These are phyloP conservation scores for Fagus crenata DNA, from an alignment of 306 rosid species.

Conservation along the genomic window DNA sequence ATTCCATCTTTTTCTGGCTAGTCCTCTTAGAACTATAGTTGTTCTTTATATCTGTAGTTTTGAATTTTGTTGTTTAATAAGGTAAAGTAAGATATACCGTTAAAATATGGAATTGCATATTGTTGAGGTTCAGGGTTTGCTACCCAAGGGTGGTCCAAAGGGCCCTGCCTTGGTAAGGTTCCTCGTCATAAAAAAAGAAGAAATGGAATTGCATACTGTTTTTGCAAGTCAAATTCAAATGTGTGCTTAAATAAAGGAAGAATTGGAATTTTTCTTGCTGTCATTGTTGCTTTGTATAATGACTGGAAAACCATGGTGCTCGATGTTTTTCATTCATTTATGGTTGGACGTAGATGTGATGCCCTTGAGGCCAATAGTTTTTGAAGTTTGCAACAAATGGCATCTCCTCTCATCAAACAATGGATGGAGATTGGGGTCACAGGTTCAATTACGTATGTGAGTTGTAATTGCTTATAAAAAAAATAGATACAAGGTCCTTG, in stretches of 20 bases:
- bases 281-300: background rate
- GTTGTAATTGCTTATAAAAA: background rate
- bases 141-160: too few species aligned
- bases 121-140: background rate
- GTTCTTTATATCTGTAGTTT: conserved; percentile 7
- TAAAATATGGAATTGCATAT: background rate
- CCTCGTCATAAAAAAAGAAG: too few species aligned
- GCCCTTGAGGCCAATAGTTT: background rate
- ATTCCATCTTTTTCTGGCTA: conserved; percentile 10
- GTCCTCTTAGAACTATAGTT: conserved; percentile 3
- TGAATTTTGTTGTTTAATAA: conserved; percentile 11
- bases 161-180: too few species aligned
- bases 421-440: background rate
- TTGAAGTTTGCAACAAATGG: background rate
- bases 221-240: conserved; percentile 3
- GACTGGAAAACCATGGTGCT: background rate
- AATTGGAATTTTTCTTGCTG: background rate
- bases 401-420: background rate
- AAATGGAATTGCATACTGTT: background rate
- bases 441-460: background rate
- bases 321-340: background rate
- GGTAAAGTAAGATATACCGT: conserved; percentile 17
- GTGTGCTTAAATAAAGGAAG: conserved; percentile 3
- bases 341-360: background rate
- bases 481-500: background rate